phyloP scores from a whole-genome alignment of 352 stramenopile species.

The Globisporangium okanoganense region DNA sequence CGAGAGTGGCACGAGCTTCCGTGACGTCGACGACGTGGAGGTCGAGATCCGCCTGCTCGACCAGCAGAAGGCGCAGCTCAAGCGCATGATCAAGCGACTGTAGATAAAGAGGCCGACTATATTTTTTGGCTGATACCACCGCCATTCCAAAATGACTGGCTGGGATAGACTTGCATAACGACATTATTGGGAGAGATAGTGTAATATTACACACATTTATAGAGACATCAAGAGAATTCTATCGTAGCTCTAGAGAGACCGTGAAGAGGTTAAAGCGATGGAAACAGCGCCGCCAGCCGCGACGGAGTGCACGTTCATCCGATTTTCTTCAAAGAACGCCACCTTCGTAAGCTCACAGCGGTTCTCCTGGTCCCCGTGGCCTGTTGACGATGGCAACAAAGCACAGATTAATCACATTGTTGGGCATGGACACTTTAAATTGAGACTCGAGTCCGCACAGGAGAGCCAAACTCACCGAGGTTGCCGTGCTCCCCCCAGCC shows the following conservation, averaged over 20 bases:
- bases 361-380: conserved; percentile 54
- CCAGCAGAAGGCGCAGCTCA: conserved; percentile 49
- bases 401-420: neutral
- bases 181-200: neutral
- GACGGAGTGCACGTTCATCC: conserved; percentile 29
- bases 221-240: neutral
- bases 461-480: conserved; percentile 38
- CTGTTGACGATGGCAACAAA: conserved; percentile 17
- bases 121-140: neutral
- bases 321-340: conserved; percentile 34
- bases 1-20: conserved; percentile 8
- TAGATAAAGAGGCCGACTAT: conserved; percentile 8
- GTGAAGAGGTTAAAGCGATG: conserved; percentile 29
- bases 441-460: neutral
- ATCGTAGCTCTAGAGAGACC: neutral
- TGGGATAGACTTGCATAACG: neutral
- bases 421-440: too few species aligned
- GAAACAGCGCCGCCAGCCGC: conserved; percentile 62
- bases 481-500: conserved; percentile 86
- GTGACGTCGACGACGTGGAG: conserved; percentile 33
- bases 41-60: conserved; percentile 52
- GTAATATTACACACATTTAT: neutral
- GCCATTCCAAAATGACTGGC: neutral
- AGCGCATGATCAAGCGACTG: conserved; percentile 40
- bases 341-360: conserved; percentile 33